Base-by-base conservation (phyloP, 2,329 filamentous ascomycete genomes). In the Xylaria sp. region DNA sequence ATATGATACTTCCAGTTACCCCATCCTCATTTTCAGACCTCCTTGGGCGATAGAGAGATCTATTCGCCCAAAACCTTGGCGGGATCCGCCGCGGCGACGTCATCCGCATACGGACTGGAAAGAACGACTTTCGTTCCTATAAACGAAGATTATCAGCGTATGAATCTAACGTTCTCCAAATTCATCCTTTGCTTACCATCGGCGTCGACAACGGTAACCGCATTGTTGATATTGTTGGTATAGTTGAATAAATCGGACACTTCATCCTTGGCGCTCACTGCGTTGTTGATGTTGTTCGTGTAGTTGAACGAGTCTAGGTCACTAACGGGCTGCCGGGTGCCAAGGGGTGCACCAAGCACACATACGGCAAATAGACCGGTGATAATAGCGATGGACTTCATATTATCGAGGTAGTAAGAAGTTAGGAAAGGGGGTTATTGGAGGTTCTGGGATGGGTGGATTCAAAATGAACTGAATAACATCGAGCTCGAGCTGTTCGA, bases 281-380 rank as follows among this genome's bases (percentile, higher is more conserved):
- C 41, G 20, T 67, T 67, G 34, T 67, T 58, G 65, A 67, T 63
- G 18, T 67, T 67, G 44, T 63, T 63, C 13, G 28, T 41, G 52
- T 67, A 67, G 44, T 67, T 63, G 44, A 67, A 67, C 2, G 44
- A 37, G 15, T 64, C 62, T 28, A 62, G 46, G 7, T 48, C 51
- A 23, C 50, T 63, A 15, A 10, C 37, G 6, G 37, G 39, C 10
- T 44, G 32, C 12, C 50, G 48, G 23, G 12, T 23, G 37, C 20
- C 34, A 34, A 67, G 7, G 6, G 65, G 65, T 39, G 65, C 65
- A 46, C 65, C 23, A 6, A 67, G 23, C n/a, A 25, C 59, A n/a
- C 15, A 37, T 25, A n/a, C 41, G 15, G 58, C 58, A 18, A 67
- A 58, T 18, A 67, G 52, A 23, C 58, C 20, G 41, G 23, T 15